Base-by-base conservation (phyloP, 2,329 filamentous ascomycete species). In the Fusarium neocosmosporiellum region DNA sequence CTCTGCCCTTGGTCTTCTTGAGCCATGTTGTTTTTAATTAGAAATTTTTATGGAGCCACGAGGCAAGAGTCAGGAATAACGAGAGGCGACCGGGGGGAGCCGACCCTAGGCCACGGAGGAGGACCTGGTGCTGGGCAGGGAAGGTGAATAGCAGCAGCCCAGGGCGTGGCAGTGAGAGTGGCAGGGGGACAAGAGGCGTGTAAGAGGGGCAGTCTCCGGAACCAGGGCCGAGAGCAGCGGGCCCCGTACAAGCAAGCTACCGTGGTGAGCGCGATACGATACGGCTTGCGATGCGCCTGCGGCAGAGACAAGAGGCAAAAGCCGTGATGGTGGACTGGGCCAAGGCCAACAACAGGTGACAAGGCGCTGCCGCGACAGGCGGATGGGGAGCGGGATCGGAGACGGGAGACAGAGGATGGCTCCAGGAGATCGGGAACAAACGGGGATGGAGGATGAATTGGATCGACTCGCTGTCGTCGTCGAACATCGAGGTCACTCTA, bases 11-110 rank as follows among this genome's bases (percentile, higher is more conserved):
- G 75, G 71, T 78, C 78, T 74, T 77, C 79, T 75, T 79, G 73
- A 78, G 77, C 77, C 77, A 78, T 78, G 74, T 77, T 78, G 77
- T 74, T 78, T 80, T 80, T 80, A 79, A 81, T 80, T 80, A 79
- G 74, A 77, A 79, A 76, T 72, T 79, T 80, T 81, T 81, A 81
- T 81, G 80, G 80, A 81, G 80, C 80, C 77, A 69, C 70, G 72
- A 75, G 77, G 72, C 71, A 75, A 80, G 74, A 80, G 80, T 75
- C 75, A 75, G 76, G 76, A 79, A 77, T 69, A 74, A 76, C 67
- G 71, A 74, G 70, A 75, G 65, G 71, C 63, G 74, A 76, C 73
- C 74, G 69, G 76, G 74, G 75, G 71, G 77, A 77, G 62, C 71
- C 74, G 75, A 80, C 78, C 78, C 78, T 76, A 75, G 78, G 70